These are phyloP conservation scores for Fraxinus baroniana DNA, from an alignment of 305 asterid species.

Conservation along the genomic window DNA sequence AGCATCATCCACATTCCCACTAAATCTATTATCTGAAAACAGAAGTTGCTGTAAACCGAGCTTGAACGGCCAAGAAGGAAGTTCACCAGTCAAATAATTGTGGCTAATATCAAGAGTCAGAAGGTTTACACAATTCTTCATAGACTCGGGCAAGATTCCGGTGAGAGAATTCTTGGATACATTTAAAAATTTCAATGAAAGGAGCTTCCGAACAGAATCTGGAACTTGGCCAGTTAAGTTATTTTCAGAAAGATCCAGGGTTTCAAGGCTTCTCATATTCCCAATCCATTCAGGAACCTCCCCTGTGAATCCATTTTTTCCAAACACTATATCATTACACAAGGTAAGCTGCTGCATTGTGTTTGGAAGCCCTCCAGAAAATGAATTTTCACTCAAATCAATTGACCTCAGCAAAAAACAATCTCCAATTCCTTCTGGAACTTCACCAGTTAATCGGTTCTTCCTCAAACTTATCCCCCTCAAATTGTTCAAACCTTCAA, in stretches of 20 bases:
- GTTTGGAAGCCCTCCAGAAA: conserved; percentile 65
- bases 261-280: conserved; percentile 66
- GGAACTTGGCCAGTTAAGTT: conserved; percentile 63
- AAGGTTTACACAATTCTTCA: conserved; percentile 53
- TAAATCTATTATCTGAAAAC: conserved; percentile 59
- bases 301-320: conserved; percentile 51
- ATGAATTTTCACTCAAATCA: conserved; percentile 63
- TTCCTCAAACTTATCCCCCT: conserved; percentile 57
- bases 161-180: conserved; percentile 54
- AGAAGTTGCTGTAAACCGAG: conserved; percentile 56
- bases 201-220: conserved; percentile 59
- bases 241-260: conserved; percentile 69
- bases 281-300: conserved; percentile 81
- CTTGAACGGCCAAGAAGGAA: conserved; percentile 64
- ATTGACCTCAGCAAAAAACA: conserved; percentile 62
- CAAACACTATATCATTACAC: conserved; percentile 48
- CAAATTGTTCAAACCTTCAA: conserved; percentile 58
- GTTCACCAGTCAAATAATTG: conserved; percentile 52
- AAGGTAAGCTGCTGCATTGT: conserved; percentile 65
- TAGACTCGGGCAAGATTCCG: conserved; percentile 66
- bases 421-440: conserved; percentile 73
- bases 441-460: conserved; percentile 58
- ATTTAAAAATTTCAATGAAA: conserved; percentile 56
- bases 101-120: conserved; percentile 57
- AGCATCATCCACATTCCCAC: conserved; percentile 51